Evolutionary conservation across 2,329 filamentous ascomycete genomes (phyloP).

Genomic region (Thermomyces lanuginosus): DNA sequence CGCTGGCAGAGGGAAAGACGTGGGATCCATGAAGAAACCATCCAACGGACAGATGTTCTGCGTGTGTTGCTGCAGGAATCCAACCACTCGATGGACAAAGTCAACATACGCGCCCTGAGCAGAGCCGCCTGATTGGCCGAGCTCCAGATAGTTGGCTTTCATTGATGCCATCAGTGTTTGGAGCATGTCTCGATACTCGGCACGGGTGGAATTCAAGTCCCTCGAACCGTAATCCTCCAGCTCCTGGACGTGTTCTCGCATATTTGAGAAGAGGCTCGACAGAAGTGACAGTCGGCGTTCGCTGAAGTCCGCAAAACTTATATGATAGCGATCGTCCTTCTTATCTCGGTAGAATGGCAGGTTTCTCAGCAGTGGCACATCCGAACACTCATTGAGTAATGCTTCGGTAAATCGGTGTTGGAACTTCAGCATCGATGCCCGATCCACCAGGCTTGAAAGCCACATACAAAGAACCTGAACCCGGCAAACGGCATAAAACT

Average conservation of each 20-base stretch:
- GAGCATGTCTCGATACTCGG: slow-evolving; percentile 36
- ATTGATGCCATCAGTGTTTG: slow-evolving; percentile 43
- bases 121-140: slow-evolving; percentile 21
- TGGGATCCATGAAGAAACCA: slow-evolving; percentile 44
- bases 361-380: slow-evolving; percentile 37
- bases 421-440: slow-evolving; percentile 44
- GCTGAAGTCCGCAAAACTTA: slow-evolving; percentile 37
- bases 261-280: slow-evolving; percentile 42
- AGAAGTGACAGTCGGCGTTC: slow-evolving; percentile 39
- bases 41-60: slow-evolving; percentile 39
- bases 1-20: slow-evolving; percentile 43
- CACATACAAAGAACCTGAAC: slow-evolving; percentile 37
- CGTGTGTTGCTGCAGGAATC: slow-evolving; percentile 44
- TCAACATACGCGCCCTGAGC: slow-evolving; percentile 40
- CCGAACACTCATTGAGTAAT: slow-evolving; percentile 32
- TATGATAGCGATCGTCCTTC: slow-evolving; percentile 25
- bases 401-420: slow-evolving; percentile 42
- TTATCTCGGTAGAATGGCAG: slow-evolving; percentile 37
- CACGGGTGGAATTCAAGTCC: slow-evolving; percentile 20
- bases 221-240: slow-evolving; percentile 17
- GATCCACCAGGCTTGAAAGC: slow-evolving; percentile 40
- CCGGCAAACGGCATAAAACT: slow-evolving; percentile 30
- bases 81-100: slow-evolving; percentile 45
- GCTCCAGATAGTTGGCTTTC: slow-evolving; percentile 44
- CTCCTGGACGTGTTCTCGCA: slow-evolving; percentile 35